These are phyloP conservation scores for Globisporangium alternatum DNA, from an alignment of 352 stramenopile species.

Conservation along the genomic window DNA sequence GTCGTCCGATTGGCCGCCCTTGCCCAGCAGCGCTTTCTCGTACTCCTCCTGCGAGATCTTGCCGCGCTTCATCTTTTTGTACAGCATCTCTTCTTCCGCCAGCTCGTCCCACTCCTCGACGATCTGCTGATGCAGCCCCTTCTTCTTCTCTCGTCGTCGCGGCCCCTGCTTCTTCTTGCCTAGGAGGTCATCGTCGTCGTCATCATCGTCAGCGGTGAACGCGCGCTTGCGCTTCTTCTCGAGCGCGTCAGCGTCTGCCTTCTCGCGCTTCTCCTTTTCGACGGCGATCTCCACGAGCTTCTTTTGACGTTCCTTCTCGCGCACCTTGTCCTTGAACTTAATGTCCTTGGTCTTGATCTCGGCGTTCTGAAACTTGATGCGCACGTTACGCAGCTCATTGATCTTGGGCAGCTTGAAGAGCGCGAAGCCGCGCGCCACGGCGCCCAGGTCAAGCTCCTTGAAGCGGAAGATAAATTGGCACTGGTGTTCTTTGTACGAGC, in stretches of 20 bases:
- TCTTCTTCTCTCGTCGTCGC: constrained; percentile 93
- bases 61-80: constrained; percentile 96
- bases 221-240: constrained; percentile 61
- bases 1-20: constrained; percentile 37
- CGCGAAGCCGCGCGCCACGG: constrained; percentile 86
- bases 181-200: constrained; percentile 35
- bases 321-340: constrained; percentile 94
- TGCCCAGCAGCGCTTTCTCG: constrained; percentile 70
- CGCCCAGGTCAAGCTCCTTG: constrained; percentile 94
- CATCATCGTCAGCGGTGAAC: constrained; percentile 47
- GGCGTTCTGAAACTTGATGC: constrained; percentile 80
- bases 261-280: constrained; percentile 66
- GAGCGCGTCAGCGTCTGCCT: constrained; percentile 43
- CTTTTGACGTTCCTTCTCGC: constrained; percentile 96
- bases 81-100: constrained; percentile 95
- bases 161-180: constrained; percentile 69
- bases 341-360: constrained; percentile 92
- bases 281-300: constrained; percentile 81
- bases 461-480: constrained; percentile 99
- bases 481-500: constrained; percentile 99
- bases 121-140: constrained; percentile 95
- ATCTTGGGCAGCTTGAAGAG: constrained; percentile 85
- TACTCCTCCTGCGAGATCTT: constrained; percentile 97
- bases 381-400: constrained; percentile 79
- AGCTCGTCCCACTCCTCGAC: constrained; percentile 99